Percentiles rank a stretch among this genome's conserved stretches.
Evolutionary conservation across 2,329 filamentous ascomycete genomes (phyloP).

Genomic region (Xylariaceae sp.): DNA sequence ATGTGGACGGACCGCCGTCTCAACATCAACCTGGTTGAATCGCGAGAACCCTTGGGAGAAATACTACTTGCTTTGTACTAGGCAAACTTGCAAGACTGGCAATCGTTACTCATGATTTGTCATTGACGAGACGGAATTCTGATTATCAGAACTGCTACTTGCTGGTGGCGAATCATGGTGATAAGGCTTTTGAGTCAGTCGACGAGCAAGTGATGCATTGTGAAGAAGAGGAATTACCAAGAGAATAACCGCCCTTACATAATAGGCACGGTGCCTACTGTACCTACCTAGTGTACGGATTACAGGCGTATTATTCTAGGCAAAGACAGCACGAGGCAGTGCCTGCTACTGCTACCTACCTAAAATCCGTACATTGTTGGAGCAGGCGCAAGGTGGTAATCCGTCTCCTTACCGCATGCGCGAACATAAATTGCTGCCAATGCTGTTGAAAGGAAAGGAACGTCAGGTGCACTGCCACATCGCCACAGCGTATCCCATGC

Average conservation of each 20-base stretch:
- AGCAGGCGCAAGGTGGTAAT: no score
- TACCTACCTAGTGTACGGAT: no score
- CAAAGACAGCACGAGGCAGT: not conserved
- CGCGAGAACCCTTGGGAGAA: no score
- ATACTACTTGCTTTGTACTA: no score
- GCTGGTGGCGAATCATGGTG: not conserved
- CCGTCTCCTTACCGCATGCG: no score
- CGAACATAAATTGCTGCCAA: not conserved
- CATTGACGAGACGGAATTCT: not conserved
- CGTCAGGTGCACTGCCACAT: slow-evolving; percentile 4
- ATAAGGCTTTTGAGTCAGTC: slow-evolving; percentile 1
- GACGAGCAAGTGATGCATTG: not conserved
- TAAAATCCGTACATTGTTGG: not conserved
- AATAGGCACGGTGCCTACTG: not conserved
- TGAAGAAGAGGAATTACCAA: not conserved
- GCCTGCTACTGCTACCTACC: not conserved
- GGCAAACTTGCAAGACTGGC: no score
- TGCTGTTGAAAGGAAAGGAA: not conserved
- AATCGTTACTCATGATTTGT: slow-evolving; percentile 2
- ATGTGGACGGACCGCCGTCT: no score
- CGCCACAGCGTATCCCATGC: not conserved
- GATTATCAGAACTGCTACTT: not conserved
- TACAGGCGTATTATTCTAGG: no score
- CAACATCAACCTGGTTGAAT: no score
- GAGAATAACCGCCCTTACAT: not conserved